Base-by-base conservation (phyloP, 768 basidiomycete species). In the Lactarius tabidus region DNA sequence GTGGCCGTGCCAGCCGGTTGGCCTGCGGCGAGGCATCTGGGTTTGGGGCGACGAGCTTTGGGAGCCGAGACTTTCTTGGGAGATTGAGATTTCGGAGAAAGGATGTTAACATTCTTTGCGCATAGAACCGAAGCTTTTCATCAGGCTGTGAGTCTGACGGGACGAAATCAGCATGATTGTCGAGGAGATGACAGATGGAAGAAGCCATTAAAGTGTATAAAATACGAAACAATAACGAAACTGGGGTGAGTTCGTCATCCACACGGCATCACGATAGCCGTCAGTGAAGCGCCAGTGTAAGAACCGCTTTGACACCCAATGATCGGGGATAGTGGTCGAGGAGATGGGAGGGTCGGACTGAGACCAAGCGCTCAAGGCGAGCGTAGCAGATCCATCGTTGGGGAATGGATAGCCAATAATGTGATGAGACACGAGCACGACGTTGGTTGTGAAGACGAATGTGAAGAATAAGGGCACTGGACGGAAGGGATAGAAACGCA, bases 51-150 rank as follows among this genome's bases (percentile, higher is more conserved):
- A 65, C 80, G 82, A 45, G 75, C 82, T 38, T 58, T 67, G 1
- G 65, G 59, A 15, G 41, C 7, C 62, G 79, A 82, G 0, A 80
- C 81, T 33, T 79, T 77, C 57, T 82, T 82, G 14, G 74, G 73
- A 9, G 79, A 77, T 18, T 83, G 79, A 31, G 77, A 70, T 31
- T 74, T 67, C 63, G 70, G 43, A 59, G 73, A 64, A 62, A 76
- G 61, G 51, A 85, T 80, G 71, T 80, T 80, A 69, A 86, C 78
- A 9, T 86, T 82, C 68, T 87, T n/a, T 82, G 60, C 90, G 88
- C 52, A 92, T 80, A 59, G 82, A 79, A 31, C 76, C 78, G 43
- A 92, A 78, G 52, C 87, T 88, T 73, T 86, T 86, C 65, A 86
- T 82, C 68, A 93, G 67, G 53, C 67, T 71, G 53, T 70, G 69